These are phyloP conservation scores for Halophytophthora batemanensis DNA, from an alignment of 352 stramenopile genomes.

Conservation along the genomic window DNA sequence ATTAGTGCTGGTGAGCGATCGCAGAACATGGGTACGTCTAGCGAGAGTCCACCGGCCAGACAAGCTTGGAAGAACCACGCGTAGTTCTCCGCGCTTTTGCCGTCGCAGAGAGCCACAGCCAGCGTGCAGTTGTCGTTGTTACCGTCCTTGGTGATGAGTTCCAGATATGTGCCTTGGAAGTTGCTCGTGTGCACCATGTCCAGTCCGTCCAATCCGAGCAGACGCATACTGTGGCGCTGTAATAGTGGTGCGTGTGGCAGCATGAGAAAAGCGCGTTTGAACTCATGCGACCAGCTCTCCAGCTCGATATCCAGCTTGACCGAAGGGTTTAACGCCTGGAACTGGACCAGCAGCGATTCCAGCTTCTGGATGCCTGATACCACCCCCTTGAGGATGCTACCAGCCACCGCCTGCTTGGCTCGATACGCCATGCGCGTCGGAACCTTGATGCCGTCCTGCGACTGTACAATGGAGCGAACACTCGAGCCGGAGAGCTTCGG, in stretches of 20 bases:
- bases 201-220: conserved; percentile 31
- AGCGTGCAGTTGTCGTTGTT: conserved; percentile 35
- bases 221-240: conserved; percentile 21
- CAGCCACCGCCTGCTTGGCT: conserved; percentile 27
- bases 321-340: conserved; percentile 36
- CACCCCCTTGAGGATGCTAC: conserved; percentile 28
- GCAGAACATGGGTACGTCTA: conserved; percentile 38
- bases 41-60: conserved; percentile 19
- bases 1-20: conserved; percentile 27
- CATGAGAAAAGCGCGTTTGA: conserved; percentile 44
- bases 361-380: conserved; percentile 40
- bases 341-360: conserved; percentile 42
- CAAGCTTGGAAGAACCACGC: conserved; percentile 43
- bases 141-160: conserved; percentile 38
- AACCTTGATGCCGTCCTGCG: conserved; percentile 34
- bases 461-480: conserved; percentile 36
- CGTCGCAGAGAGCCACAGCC: conserved; percentile 35
- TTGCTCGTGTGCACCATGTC: conserved; percentile 38
- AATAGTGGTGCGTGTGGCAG: conserved; percentile 32
- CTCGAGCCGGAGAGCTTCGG: conserved; percentile 30
- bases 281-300: conserved; percentile 28
- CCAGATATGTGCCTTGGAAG: conserved; percentile 29
- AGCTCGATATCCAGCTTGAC: conserved; percentile 28
- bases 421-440: conserved; percentile 37
- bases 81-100: conserved; percentile 30